Evolutionary conservation across 2,329 filamentous ascomycete genomes (phyloP).

Genomic region (Cadophora sp.): DNA sequence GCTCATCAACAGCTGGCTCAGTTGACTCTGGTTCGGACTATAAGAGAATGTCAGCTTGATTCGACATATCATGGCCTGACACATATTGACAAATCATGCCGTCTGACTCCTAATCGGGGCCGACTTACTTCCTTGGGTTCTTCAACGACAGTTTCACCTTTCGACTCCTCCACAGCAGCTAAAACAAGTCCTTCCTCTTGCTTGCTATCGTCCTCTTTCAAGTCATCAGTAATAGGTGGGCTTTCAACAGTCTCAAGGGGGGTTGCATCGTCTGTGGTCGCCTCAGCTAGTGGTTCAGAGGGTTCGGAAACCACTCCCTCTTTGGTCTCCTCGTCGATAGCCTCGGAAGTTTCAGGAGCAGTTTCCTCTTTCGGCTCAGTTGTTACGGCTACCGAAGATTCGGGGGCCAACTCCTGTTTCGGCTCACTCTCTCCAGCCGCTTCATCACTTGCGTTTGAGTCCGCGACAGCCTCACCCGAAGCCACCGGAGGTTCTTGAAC

Average conservation of each 20-base stretch:
- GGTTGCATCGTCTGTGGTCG: slow-evolving; percentile 3
- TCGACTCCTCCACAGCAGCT: not conserved
- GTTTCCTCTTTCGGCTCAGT: slow-evolving; percentile 14
- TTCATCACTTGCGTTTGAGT: not conserved
- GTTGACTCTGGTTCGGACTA: not conserved
- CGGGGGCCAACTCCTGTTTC: slow-evolving; percentile 13
- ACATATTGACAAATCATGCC: not conserved
- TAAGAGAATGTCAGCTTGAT: not conserved
- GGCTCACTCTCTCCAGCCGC: not conserved
- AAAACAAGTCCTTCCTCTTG: not conserved
- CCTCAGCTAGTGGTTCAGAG: not conserved
- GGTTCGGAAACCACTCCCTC: not conserved
- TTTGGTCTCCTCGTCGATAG: slow-evolving; percentile 7
- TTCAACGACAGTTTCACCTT: slow-evolving; percentile 1
- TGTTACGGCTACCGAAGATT: not conserved
- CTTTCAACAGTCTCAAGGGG: not conserved
- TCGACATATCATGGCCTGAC: not conserved
- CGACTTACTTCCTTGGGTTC: slow-evolving; percentile 6
- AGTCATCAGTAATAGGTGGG: slow-evolving; percentile 19
- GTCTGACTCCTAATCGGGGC: not conserved
- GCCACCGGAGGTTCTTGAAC: not conserved
- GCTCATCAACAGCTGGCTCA: slow-evolving; percentile 3
- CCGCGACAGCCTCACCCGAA: not conserved
- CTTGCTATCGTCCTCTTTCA: not conserved
- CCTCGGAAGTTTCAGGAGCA: slow-evolving; percentile 1